Conservation (phyloP, 352 stramenopile species). For the Plasmopara viticola region DNA sequence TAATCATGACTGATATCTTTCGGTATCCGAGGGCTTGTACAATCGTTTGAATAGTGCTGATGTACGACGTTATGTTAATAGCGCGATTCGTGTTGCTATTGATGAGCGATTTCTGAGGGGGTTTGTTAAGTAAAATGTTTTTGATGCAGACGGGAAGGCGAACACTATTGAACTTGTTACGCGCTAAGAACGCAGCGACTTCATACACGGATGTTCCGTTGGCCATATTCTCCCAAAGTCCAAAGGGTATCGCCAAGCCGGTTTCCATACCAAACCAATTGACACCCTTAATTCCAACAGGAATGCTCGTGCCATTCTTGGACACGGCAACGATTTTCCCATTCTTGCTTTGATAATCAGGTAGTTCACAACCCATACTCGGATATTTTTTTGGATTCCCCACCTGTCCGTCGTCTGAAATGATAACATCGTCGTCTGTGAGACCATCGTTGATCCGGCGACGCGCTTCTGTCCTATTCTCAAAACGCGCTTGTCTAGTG, state of each 20-base stretch:
- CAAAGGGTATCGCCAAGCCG: constrained; percentile 40
- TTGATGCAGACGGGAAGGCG: constrained; percentile 52
- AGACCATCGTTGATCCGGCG: constrained; percentile 38
- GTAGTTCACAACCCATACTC: constrained; percentile 36
- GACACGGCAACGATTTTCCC: constrained; percentile 36
- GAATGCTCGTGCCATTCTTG: constrained; percentile 45
- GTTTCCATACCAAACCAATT: constrained; percentile 80
- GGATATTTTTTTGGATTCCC: constrained; percentile 50
- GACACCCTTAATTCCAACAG: constrained; percentile 50
- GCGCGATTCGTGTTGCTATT: constrained; percentile 58
- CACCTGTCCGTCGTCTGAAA: constrained; percentile 40
- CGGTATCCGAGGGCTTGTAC: constrained; percentile 49
- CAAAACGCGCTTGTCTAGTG: constrained; percentile 16
- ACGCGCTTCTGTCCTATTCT: constrained; percentile 21
- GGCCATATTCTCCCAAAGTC: constrained; percentile 64
- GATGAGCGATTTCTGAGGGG: constrained; percentile 36
- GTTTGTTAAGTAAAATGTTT: constrained; percentile 39
- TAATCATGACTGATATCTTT: constrained; percentile 58
- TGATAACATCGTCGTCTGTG: constrained; percentile 20
- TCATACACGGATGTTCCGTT: constrained; percentile 74
- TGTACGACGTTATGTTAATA: constrained; percentile 55
- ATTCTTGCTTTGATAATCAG: constrained; percentile 55
- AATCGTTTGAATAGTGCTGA: constrained; percentile 42
- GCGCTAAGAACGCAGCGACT: constrained; percentile 44
- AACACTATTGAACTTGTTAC: constrained; percentile 67